These are phyloP conservation scores for Allium cepa DNA, from an alignment of 106 monocot species.

Conservation along the genomic window DNA sequence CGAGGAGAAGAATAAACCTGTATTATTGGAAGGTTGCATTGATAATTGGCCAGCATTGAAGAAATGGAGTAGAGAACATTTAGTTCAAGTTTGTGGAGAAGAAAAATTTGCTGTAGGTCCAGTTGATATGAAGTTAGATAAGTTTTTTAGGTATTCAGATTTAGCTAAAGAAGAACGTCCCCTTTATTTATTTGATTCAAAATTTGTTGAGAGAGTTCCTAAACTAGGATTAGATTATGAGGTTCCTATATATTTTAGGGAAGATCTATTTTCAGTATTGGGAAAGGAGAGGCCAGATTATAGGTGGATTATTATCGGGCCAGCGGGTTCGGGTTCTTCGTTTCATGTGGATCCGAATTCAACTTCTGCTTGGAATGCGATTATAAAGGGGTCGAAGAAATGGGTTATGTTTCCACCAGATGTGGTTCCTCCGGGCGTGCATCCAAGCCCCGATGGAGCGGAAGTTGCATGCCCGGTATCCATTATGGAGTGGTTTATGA, in stretches of 20 bases:
- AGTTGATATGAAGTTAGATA: conserved; percentile 67
- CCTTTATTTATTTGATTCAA: conserved; percentile 86
- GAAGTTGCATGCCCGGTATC: conserved; percentile 97
- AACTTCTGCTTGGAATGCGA: conserved; percentile 97
- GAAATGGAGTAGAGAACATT: conserved; percentile 48
- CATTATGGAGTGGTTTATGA: conserved; percentile 99
- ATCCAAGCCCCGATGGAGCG: conserved; percentile 81
- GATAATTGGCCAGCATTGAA: conserved; percentile 57
- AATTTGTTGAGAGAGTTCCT: conserved; percentile 83
- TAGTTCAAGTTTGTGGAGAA: conserved; percentile 44
- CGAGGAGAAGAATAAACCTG: conserved; percentile 84
- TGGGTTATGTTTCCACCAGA: conserved; percentile 99
- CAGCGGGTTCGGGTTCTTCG: conserved; percentile 88
- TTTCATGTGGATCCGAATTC: conserved; percentile 98
- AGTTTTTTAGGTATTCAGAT: conserved; percentile 62
- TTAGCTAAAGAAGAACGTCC: conserved; percentile 73
- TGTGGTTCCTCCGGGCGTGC: conserved; percentile 85
- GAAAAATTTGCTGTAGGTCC: conserved; percentile 73
- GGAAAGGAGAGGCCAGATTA: conserved; percentile 75
- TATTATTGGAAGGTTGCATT: conserved; percentile 77
- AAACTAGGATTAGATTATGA: conserved; percentile 66
- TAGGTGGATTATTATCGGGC: conserved; percentile 89
- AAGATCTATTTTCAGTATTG: conserved; percentile 81
- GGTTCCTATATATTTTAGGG: conserved; percentile 71
- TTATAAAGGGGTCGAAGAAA: conserved; percentile 85